Base-by-base conservation (phyloP, 495 filamentous ascomycete species). In the Aspergillus sclerotiicarbonarius region DNA sequence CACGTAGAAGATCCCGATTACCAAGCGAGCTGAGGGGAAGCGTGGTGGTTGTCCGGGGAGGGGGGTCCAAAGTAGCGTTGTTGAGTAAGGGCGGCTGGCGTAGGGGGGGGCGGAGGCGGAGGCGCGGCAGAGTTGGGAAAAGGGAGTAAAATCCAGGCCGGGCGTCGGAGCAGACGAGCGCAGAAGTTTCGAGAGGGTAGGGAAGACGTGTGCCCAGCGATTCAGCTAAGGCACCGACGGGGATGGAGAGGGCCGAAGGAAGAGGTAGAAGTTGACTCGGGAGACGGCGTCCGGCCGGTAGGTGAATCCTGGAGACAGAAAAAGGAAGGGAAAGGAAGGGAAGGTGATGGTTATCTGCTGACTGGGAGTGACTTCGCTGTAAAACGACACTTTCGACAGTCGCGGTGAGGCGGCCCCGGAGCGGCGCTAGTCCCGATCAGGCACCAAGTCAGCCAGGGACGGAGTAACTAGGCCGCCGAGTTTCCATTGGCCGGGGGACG, bases 131-230 rank as follows among this genome's bases (percentile, higher is more conserved):
- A 39, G 49, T 48, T 30, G 62, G 37, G 57, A 57, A 59, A 57
- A 58, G 56, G 58, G 58, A 53, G 58, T 51, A 56, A 61, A 64
- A 54, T 41, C 49, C 35, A 56, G 48, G 50, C 51, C 54, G 59
- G 53, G 48, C 19, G 51, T 47, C 20, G 41, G 50, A 53, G 50
- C 18, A 31, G 29, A 49, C 21, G 35, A 30, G 39, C 35, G 37
- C 45, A 43, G 29, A 41, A 33, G 43, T 32, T 16, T 63, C 13
- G 47, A 48, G 55, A 33, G 29, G 52, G 37, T n/a, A 33, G 29
- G 47, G 37, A 2, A 6, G 37, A 41, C 37, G 37, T 6, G 37
- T n/a, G 13, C 37, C 13, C 37, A 13, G 37, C 37, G 6, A 41
- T n/a, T 41, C 37, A 12, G n/a, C 7, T 6, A 6, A n/a, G 37